Percentiles rank a stretch among this genome's conserved stretches.
These are phyloP conservation scores for Athelia psychrophila DNA, from an alignment of 1,284 basidiomycete species.

Conservation along the genomic window DNA sequence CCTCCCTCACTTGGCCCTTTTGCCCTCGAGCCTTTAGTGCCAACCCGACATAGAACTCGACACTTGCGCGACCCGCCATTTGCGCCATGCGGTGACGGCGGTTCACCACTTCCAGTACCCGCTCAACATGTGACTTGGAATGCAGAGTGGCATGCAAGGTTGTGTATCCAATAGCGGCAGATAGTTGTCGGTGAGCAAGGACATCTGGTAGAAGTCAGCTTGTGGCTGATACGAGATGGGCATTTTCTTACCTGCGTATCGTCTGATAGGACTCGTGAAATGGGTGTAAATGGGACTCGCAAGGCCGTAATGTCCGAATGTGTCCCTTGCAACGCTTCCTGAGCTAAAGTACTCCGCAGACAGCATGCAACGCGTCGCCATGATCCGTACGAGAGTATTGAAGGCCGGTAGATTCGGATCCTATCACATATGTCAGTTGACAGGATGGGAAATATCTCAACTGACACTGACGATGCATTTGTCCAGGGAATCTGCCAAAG, in stretches of 20 bases:
- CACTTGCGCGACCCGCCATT: constrained; percentile 93
- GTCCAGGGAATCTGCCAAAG: constrained; percentile 90
- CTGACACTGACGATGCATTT: constrained; percentile 70
- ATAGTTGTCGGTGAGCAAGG: constrained; percentile 90
- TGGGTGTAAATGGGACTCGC: constrained; percentile 98
- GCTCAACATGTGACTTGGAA: constrained; percentile 88
- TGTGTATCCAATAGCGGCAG: constrained; percentile 85
- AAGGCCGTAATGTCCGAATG: constrained; percentile 96
- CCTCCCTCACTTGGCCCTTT: constrained; percentile 60
- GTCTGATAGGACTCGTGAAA: constrained; percentile 93
- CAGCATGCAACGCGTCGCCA: constrained; percentile 99
- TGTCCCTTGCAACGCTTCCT: constrained; percentile 88
- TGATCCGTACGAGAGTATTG: constrained; percentile 97
- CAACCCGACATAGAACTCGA: constrained; percentile 97
- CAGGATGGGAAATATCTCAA: neutral
- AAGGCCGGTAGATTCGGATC: constrained; percentile 84
- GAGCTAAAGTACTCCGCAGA: constrained; percentile 98
- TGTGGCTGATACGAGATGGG: constrained; percentile 26
- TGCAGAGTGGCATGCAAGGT: constrained; percentile 87
- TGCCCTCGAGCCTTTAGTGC: constrained; percentile 75
- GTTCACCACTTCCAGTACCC: constrained; percentile 86
- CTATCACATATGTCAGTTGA: constrained; percentile 32
- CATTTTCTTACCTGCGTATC: constrained; percentile 80
- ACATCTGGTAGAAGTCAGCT: constrained; percentile 60
- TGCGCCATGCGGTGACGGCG: constrained; percentile 94